Evolutionary conservation across 106 monocot species (phyloP).

Genomic region (Dactylorhiza incarnata): DNA sequence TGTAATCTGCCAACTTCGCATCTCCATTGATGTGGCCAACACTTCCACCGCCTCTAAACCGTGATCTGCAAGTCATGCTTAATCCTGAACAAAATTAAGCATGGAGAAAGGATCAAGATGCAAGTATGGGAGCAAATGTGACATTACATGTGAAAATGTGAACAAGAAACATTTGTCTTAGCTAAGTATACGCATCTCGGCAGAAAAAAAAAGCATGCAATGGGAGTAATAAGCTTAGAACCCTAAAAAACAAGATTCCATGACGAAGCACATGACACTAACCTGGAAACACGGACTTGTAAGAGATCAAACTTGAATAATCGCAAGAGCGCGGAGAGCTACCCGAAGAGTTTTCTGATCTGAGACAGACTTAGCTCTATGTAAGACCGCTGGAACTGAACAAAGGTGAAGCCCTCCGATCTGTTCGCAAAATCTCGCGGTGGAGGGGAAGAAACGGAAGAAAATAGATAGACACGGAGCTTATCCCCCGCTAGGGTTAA

Average conservation of each 20-base stretch:
- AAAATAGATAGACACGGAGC: neutral
- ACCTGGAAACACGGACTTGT: neutral
- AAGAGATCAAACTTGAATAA: neutral
- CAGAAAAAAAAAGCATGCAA: neutral
- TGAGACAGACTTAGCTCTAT: neutral
- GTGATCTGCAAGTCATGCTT: constrained; percentile 5
- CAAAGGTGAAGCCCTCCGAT: neutral
- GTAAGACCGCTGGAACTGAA: neutral
- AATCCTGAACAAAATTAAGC: constrained; percentile 1
- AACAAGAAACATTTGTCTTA: neutral
- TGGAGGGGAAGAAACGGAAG: neutral
- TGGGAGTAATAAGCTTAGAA: neutral
- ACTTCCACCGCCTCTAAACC: neutral
- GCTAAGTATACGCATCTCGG: neutral
- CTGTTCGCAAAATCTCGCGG: neutral
- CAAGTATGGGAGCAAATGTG: neutral
- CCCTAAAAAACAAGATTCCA: neutral
- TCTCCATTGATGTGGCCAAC: neutral
- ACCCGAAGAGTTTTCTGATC: neutral
- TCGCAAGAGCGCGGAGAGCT: neutral
- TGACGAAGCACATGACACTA: neutral
- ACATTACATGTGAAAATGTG: neutral
- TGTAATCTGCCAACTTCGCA: neutral
- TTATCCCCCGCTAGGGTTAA: neutral
- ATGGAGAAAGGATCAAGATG: neutral